phyloP scores from a whole-genome alignment of 345 rosid genomes.

The Garcia nutans region DNA sequence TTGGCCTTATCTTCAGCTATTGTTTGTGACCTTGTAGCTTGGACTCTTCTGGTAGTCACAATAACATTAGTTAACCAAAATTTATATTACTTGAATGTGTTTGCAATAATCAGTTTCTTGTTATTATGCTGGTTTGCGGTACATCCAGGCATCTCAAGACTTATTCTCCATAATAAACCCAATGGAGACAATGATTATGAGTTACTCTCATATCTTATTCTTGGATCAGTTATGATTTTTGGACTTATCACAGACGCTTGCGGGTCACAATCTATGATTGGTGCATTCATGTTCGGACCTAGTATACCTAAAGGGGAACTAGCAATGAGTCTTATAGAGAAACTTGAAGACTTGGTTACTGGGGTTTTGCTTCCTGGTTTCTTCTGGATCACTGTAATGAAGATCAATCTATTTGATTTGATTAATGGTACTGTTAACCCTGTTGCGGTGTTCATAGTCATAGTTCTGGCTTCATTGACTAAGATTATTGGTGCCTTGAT shows the following conservation, averaged over 20 bases:
- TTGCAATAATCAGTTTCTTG: slow-evolving; percentile 31
- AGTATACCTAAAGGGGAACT: slow-evolving; percentile 21
- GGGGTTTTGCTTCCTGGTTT: slow-evolving; percentile 17
- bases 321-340: neutral
- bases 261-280: slow-evolving; percentile 18
- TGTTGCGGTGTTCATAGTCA: neutral
- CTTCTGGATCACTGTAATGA: slow-evolving; percentile 8
- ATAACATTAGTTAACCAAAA: slow-evolving; percentile 15
- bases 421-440: neutral
- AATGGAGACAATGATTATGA: slow-evolving; percentile 25
- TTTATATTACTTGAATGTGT: neutral
- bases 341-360: neutral
- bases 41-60: slow-evolving; percentile 42
- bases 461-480: slow-evolving; percentile 24
- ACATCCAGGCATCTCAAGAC: slow-evolving; percentile 45
- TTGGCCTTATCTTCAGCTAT: slow-evolving; percentile 50
- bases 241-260: slow-evolving; percentile 26
- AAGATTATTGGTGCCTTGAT: slow-evolving; percentile 37
- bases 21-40: slow-evolving; percentile 45
- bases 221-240: neutral
- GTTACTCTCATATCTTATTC: slow-evolving; percentile 4
- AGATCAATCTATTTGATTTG: neutral
- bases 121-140: slow-evolving; percentile 32
- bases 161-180: slow-evolving; percentile 14
- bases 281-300: slow-evolving; percentile 22